Conservation (phyloP, 805 yeast genomes). For the Scheffersomyces stipitis region DNA sequence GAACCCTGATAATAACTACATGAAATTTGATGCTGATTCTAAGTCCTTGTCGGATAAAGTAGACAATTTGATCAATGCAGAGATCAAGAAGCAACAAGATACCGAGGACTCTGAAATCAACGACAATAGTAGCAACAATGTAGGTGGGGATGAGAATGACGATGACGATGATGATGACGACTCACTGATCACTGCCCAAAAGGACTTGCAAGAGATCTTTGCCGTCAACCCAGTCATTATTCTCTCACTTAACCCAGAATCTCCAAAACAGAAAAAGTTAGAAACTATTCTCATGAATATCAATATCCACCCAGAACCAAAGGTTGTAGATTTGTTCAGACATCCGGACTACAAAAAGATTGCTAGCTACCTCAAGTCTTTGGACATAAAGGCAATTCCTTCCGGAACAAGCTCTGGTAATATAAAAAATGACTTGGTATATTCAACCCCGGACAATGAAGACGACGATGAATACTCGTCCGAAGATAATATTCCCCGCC, state of each 20-base stretch:
- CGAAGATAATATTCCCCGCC: constrained; percentile 26
- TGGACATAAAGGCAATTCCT: constrained; percentile 2
- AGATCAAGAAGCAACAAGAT: background rate
- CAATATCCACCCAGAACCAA: constrained; percentile 34
- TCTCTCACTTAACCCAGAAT: constrained; percentile 22
- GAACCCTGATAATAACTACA: background rate
- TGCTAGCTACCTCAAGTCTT: constrained; percentile 21
- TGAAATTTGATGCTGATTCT: background rate
- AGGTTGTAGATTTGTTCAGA: constrained; percentile 26
- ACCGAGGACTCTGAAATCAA: too few relatives aligned
- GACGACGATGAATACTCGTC: constrained; percentile 7
- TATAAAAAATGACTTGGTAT: constrained; percentile 8
- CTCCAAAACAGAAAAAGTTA: constrained; percentile 8
- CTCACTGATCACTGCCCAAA: constrained; percentile 6
- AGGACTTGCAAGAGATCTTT: constrained; percentile 33
- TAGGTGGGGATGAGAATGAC: background rate
- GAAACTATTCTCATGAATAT: constrained; percentile 20
- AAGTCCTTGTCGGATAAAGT: background rate
- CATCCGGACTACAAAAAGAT: constrained; percentile 31
- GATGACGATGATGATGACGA: background rate
- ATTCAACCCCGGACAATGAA: constrained; percentile 6
- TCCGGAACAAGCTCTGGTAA: background rate
- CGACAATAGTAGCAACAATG: background rate
- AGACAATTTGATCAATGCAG: background rate
- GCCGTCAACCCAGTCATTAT: constrained; percentile 28